Conservation (phyloP, 1,139 yeast genomes). For the Kodamaea sp. region DNA sequence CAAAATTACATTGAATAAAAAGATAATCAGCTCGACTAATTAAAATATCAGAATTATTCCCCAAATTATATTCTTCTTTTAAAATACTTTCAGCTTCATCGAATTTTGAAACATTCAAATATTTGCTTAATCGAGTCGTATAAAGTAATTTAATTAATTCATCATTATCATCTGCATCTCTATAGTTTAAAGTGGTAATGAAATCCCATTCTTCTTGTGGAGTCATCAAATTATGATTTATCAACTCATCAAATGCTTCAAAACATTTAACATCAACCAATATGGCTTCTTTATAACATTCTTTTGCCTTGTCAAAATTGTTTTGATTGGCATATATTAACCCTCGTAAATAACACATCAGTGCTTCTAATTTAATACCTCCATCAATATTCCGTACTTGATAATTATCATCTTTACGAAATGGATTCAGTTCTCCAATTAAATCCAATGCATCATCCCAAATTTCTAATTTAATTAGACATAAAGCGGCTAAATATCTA, state of each 20-base stretch:
- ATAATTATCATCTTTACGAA: constrained; percentile 38
- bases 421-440: constrained; percentile 82
- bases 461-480: constrained; percentile 66
- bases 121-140: constrained; percentile 71
- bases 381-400: constrained; percentile 55
- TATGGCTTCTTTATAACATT: constrained; percentile 84
- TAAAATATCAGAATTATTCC: constrained; percentile 65
- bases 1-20: constrained; percentile 77
- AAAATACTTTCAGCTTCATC: constrained; percentile 66
- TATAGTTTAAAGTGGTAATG: constrained; percentile 61
- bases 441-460: constrained; percentile 90
- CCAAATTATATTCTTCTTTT: constrained; percentile 67
- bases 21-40: constrained; percentile 67
- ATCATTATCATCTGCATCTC: constrained; percentile 73
- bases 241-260: constrained; percentile 85
- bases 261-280: constrained; percentile 85
- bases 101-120: constrained; percentile 56
- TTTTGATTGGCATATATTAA: constrained; percentile 78
- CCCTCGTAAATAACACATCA: constrained; percentile 85
- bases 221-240: constrained; percentile 69
- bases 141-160: constrained; percentile 77
- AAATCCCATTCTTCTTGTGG: constrained; percentile 90
- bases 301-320: constrained; percentile 83
- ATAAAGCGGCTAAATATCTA: constrained; percentile 75
- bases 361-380: constrained; percentile 80